Base-by-base conservation (phyloP, 2,329 filamentous ascomycete genomes). In the Sphaceloma murrayae region DNA sequence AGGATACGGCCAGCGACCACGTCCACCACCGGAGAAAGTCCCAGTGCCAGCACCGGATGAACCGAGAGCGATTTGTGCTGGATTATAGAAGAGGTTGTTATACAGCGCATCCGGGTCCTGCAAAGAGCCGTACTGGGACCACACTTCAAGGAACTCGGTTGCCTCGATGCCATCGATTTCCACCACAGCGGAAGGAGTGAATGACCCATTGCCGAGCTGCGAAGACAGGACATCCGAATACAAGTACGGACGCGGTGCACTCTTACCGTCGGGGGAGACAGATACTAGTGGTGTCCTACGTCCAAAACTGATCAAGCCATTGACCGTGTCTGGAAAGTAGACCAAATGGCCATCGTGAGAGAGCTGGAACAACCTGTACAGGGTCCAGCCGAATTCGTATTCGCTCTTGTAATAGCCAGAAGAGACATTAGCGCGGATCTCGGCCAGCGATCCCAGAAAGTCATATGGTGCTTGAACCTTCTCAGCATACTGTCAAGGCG, bases 281-380 rank as follows among this genome's bases (percentile, higher is more conserved):
- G 77, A 80, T 0, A 80, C 74, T 1, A 82, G 53, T 40, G 66
- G 62, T 53, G 71, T 56, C 18, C 63, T 61, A 6, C 72, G 64
- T 5, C 64, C 67, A 52, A 54, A 80, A 49, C 56, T 66, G 59
- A 78, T 76, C 0, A 73, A 55, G 1, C 55, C 66, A 31, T 66
- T 68, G 10, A 78, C 65, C 3, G 69, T 62, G 50, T 77, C 72
- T 2, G 74, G 72, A 10, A 68, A 60, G 53, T 70, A 77, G 2
- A 65, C 61, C 40, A 80, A 77, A 54, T 85, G 80, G 1, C 78
- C 77, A 54, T 85, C 80, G 51, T 82, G 77, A 3, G 74, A 72
- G 1, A 64, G 65, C 17, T 67, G 66, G 26, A 78, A 64, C 5
- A 75, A 59, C 26, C 66, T 59, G 46, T 73, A 71, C 2, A 84